Percentiles rank a stretch among this genome's conserved stretches.
phyloP scores from a whole-genome alignment of 352 stramenopile genomes.

The Ophiocytium majus region DNA sequence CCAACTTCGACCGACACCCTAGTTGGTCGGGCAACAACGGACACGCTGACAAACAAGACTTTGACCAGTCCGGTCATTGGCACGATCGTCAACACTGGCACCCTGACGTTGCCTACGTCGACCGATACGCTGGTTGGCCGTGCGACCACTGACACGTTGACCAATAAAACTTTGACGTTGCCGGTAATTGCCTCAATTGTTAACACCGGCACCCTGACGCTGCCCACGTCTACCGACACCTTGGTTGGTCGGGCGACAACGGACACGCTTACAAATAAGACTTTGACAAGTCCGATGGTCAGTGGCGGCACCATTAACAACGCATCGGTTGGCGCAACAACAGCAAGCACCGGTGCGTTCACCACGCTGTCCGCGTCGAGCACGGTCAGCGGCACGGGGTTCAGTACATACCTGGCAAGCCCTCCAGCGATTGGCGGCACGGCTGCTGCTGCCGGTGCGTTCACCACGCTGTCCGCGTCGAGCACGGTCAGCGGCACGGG shows the following conservation, averaged over 20 bases:
- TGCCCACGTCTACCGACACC: background rate
- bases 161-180: conserved; percentile 12
- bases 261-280: conserved; percentile 7
- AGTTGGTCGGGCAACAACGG: background rate
- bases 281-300: background rate
- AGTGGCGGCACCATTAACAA: background rate
- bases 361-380: no score
- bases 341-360: no score
- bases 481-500: no score
- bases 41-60: conserved; percentile 1
- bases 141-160: background rate
- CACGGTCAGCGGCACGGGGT: no score
- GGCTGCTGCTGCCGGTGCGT: no score
- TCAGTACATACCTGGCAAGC: no score
- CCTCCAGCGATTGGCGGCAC: no score
- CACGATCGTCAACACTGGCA: background rate
- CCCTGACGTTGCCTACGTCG: background rate
- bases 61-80: background rate
- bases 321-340: no score
- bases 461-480: no score
- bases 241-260: background rate
- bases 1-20: no score
- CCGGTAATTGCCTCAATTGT: background rate
- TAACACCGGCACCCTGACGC: background rate
- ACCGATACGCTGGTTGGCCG: background rate